phyloP scores from a whole-genome alignment of 2,329 filamentous ascomycete species.

The Mycocentrospora acerina region DNA sequence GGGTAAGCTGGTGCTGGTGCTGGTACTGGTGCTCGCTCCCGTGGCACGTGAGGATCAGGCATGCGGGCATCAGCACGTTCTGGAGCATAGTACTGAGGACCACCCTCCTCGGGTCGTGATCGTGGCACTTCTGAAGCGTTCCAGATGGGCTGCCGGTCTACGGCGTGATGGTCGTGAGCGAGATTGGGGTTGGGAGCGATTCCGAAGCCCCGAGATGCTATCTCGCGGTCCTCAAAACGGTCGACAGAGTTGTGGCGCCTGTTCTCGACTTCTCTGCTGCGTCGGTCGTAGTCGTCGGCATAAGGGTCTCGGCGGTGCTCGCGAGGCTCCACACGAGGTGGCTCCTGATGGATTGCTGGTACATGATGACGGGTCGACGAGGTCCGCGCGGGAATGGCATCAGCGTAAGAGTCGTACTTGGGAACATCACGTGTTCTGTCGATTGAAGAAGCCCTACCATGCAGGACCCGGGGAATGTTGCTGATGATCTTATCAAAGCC shows the following conservation, averaged over 20 bases:
- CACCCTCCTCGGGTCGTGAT: slow-evolving; percentile 15
- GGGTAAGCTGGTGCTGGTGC: slow-evolving; percentile 9
- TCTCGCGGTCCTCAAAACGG: slow-evolving; percentile 46
- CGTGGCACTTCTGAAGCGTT: slow-evolving; percentile 15
- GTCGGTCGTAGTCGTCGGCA: slow-evolving; percentile 48
- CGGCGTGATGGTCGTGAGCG: slow-evolving; percentile 39
- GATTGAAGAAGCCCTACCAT: slow-evolving; percentile 32
- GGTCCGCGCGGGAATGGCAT: slow-evolving; percentile 27
- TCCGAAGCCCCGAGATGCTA: slow-evolving; percentile 51
- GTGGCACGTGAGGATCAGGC: slow-evolving; percentile 23
- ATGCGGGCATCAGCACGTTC: slow-evolving; percentile 33
- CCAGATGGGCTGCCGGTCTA: slow-evolving; percentile 40
- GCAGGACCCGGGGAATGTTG: slow-evolving; percentile 20
- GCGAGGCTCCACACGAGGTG: slow-evolving; percentile 42
- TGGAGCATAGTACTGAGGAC: slow-evolving; percentile 21
- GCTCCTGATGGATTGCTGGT: slow-evolving; percentile 52
- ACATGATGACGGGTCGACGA: slow-evolving; percentile 46
- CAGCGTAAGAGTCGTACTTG: slow-evolving; percentile 44
- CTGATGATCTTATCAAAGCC: slow-evolving; percentile 69
- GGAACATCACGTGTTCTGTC: slow-evolving; percentile 35
- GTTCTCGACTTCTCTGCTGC: slow-evolving; percentile 43
- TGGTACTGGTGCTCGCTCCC: slow-evolving; percentile 7
- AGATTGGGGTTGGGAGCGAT: slow-evolving; percentile 35
- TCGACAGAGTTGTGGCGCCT: slow-evolving; percentile 37
- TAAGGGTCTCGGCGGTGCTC: slow-evolving; percentile 43